These are phyloP conservation scores for Talaromyces marneffei DNA, from an alignment of 2,329 filamentous ascomycete species.

Conservation along the genomic window DNA sequence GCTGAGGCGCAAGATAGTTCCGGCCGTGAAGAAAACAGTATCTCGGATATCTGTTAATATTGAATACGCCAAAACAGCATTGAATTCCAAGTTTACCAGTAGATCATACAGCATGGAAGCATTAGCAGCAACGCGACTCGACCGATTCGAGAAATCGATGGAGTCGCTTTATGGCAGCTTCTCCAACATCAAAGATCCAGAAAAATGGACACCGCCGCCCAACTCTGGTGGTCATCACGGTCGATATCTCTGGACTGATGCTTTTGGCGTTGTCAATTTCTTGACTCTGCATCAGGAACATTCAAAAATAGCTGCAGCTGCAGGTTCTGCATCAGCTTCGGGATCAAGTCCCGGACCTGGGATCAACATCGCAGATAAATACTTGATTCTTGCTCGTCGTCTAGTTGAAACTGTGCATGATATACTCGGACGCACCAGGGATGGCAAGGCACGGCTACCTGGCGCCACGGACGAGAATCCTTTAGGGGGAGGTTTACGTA, in stretches of 20 bases:
- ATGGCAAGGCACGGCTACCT: conserved; percentile 43
- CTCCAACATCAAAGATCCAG: conserved; percentile 25
- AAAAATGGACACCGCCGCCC: conserved; percentile 46
- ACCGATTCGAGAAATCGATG: conserved; percentile 33
- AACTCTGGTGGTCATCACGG: conserved; percentile 52
- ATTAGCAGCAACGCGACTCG: conserved; percentile 22
- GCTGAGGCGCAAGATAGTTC: background rate
- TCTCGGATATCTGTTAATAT: background rate
- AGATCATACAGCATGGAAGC: background rate
- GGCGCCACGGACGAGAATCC: conserved; percentile 49
- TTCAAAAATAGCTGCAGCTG: conserved; percentile 8
- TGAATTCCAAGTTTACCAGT: background rate
- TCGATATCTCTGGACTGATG: conserved; percentile 57
- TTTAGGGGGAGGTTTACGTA: conserved; percentile 51
- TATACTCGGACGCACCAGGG: conserved; percentile 48
- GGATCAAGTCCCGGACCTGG: background rate
- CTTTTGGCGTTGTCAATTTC: conserved; percentile 56
- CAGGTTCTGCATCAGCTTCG: background rate
- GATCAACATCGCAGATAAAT: conserved; percentile 26
- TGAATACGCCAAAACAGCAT: background rate
- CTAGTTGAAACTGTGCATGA: conserved; percentile 50
- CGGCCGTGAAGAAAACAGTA: conserved; percentile 7
- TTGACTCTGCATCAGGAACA: conserved; percentile 48
- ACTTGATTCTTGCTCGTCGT: conserved; percentile 45
- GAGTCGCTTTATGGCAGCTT: conserved; percentile 38